Conservation (phyloP, 2,329 filamentous ascomycete species). For the Pseudogymnoascus sp. region DNA sequence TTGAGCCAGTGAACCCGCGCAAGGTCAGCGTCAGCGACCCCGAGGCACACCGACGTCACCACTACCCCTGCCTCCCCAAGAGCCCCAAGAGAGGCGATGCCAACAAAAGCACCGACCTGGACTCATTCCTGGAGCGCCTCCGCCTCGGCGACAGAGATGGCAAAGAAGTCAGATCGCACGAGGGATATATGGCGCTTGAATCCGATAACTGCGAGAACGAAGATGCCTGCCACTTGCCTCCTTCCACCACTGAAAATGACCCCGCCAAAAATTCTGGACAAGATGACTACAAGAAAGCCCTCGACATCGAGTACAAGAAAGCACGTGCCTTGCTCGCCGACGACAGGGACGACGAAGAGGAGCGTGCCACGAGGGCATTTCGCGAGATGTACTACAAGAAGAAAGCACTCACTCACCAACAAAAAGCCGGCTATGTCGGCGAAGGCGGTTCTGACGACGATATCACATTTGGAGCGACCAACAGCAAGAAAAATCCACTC, state of each 20-base stretch:
- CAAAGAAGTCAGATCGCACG: neutral
- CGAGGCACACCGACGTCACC: neutral
- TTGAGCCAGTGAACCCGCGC: neutral
- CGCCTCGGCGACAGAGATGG: neutral
- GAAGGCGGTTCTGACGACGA: neutral
- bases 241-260: neutral
- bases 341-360: neutral
- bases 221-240: neutral
- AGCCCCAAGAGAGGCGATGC: neutral
- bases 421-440: neutral
- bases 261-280: too few relatives aligned
- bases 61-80: neutral
- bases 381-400: neutral
- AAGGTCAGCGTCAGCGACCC: neutral
- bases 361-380: neutral
- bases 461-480: neutral
- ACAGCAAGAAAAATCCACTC: neutral
- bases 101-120: neutral
- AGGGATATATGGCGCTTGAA: neutral
- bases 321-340: neutral
- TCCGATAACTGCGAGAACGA: neutral
- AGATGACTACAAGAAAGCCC: neutral
- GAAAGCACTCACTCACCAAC: neutral
- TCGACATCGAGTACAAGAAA: neutral
- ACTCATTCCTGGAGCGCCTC: constrained; percentile 2